Evolutionary conservation across 2,329 filamentous ascomycete genomes (phyloP).

Genomic region (Monilinia polystroma): DNA sequence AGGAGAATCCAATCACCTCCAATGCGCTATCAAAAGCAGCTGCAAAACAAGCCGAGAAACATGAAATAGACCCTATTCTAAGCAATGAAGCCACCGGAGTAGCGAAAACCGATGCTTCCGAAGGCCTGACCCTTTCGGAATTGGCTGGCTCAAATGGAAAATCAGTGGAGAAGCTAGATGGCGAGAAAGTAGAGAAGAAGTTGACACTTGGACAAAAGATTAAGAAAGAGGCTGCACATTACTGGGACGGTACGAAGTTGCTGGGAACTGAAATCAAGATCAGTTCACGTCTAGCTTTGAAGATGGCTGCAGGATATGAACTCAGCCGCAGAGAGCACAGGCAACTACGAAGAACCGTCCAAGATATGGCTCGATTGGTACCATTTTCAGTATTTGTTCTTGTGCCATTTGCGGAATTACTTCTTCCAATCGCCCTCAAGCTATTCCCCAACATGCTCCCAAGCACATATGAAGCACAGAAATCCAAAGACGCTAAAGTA

Average conservation of each 20-base stretch:
- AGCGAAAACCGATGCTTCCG: slow-evolving; percentile 38
- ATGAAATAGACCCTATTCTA: slow-evolving; percentile 35
- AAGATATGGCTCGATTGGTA: slow-evolving; percentile 87
- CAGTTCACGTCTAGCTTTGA: slow-evolving; percentile 84
- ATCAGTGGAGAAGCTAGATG: slow-evolving; percentile 59
- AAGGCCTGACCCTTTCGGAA: slow-evolving; percentile 51
- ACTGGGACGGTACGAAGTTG: slow-evolving; percentile 98
- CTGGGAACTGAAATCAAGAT: slow-evolving; percentile 90
- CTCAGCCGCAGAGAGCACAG: slow-evolving; percentile 89
- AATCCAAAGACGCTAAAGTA: slow-evolving; percentile 86
- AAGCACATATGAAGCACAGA: slow-evolving; percentile 93
- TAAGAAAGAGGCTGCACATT: slow-evolving; percentile 90
- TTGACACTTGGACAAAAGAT: slow-evolving; percentile 87
- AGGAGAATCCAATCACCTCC: slow-evolving; percentile 39
- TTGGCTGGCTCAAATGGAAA: slow-evolving; percentile 64
- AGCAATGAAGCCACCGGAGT: slow-evolving; percentile 35
- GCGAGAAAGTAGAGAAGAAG: slow-evolving; percentile 76
- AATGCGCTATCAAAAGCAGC: slow-evolving; percentile 36
- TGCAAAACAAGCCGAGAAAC: slow-evolving; percentile 31
- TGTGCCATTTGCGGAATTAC: slow-evolving; percentile 90
- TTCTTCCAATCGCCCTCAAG: slow-evolving; percentile 87
- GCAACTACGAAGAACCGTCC: slow-evolving; percentile 88
- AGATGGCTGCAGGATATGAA: slow-evolving; percentile 98
- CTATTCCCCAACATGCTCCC: slow-evolving; percentile 97
- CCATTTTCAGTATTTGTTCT: slow-evolving; percentile 97